Base-by-base conservation (phyloP, 148 eudicot species). In the Limonium bicolor region DNA sequence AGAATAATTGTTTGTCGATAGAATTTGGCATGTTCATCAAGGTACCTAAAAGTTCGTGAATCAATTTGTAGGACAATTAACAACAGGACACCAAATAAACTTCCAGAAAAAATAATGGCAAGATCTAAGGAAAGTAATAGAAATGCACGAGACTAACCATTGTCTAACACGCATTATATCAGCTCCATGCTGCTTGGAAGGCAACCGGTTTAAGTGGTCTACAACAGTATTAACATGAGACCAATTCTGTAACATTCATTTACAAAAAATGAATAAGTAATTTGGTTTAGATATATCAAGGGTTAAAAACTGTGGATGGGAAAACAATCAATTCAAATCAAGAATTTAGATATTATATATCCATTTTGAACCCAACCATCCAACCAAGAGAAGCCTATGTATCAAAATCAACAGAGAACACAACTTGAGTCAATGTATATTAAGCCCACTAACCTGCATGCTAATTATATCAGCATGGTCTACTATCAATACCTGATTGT, bases 361-460 rank as follows among this genome's bases (percentile, higher is more conserved):
- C 26, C n/a, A n/a, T n/a, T n/a, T n/a, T n/a, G n/a, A n/a, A n/a
- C n/a, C n/a, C n/a, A n/a, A n/a, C n/a, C n/a, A n/a, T n/a, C n/a
- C n/a, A n/a, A n/a, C n/a, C n/a, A n/a, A n/a, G n/a, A n/a, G 19
- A 41, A 23, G 7, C 17, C 14, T 11, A 12, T n/a, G 27, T 25
- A 28, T 35, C 38, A 35, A n/a, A 35, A n/a, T 5, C 13, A n/a
- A 19, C 13, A 43, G 20, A 43, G n/a, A n/a, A n/a, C n/a, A n/a
- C n/a, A n/a, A n/a, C n/a, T n/a, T n/a, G n/a, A n/a, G n/a, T n/a
- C n/a, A n/a, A n/a, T n/a, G n/a, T n/a, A n/a, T n/a, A n/a, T n/a
- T n/a, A n/a, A n/a, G n/a, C n/a, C n/a, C n/a, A n/a, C 48, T 43
- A 63, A 80, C 99, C 94, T 90, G 99, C 99, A 90, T 90, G 22